Evolutionary conservation across 1,284 basidiomycete genomes (phyloP), one percentile per base, ranked within the genome.

Genomic region (Termitomyces sp.): DNA sequence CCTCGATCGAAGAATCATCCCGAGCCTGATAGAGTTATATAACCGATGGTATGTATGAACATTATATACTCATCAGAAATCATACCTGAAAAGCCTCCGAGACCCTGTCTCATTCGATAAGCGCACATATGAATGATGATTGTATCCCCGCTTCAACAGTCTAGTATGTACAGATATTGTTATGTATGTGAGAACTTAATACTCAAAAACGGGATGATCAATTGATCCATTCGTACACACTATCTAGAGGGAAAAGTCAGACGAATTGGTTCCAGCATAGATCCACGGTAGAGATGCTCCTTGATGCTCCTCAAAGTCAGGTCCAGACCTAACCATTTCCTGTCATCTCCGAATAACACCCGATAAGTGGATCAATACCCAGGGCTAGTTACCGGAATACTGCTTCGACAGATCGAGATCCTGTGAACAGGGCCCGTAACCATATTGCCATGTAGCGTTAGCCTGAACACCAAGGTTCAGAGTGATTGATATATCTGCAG

Each of bases 1-100:
- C 54, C 54, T 61, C 54, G 58, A 62, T 62, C 62, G 56, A 63
- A 59, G 62, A 58, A 53, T 38, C 50, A 13, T 49, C 24, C 24
- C 47, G 54, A 47, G 40, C 56, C 53, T 60, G 62, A 63, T 60
- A 56, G 57, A 60, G 57, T 61, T 63, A 44, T 51, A 55, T 49
- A 21, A 42, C 53, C 49, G 38, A 43, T 41, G 8, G 4, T 26
- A 26, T n/a, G 46, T 3, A 26, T n/a, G 15, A 12, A 38, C 46
- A 15, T 19, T n/a, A 2, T 13, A 8, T 13, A 19, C 1, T 33
- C 39, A 30, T 31, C 38, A 33, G 28, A 50, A 15, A 38, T 19
- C 6, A 17, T 17, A n/a, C 40, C 17, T 48, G n/a, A 1, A 38
- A 26, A 38, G 13, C 46, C 39, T 28, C 21, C 10, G 50, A 41